Percentiles rank a stretch among this genome's conserved stretches.
Conservation (phyloP, 768 basidiomycete species). For the Hericium rajendrae region DNA sequence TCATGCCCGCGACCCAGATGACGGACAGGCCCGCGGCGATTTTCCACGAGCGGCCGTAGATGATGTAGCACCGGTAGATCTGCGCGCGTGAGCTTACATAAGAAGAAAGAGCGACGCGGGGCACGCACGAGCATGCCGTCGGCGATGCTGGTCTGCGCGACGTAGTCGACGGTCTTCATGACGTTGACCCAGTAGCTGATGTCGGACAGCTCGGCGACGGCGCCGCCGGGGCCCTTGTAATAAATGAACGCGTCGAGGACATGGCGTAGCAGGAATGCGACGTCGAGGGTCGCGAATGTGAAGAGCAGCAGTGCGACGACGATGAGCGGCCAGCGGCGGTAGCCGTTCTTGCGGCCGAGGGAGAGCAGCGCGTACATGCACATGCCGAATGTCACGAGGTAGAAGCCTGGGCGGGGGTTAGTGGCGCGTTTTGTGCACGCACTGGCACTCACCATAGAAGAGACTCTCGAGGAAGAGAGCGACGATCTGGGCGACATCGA, state of each 20-base stretch:
- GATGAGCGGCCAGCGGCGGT: conserved; percentile 25
- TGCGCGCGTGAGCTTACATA: not conserved
- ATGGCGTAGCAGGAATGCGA: conserved; percentile 29
- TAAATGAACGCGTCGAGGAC: conserved; percentile 34
- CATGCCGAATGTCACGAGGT: conserved; percentile 10
- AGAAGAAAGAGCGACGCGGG: not conserved
- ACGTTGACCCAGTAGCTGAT: conserved; percentile 32
- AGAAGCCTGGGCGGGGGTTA: conserved; percentile 2
- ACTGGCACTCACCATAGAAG: conserved; percentile 6
- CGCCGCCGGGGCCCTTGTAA: conserved; percentile 20
- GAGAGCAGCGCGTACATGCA: conserved; percentile 27
- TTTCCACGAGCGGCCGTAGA: conserved; percentile 14
- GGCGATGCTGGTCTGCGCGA: conserved; percentile 33
- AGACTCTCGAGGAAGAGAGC: conserved; percentile 12
- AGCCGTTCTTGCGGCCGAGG: conserved; percentile 16
- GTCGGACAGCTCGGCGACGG: conserved; percentile 24
- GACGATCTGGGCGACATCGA: not conserved
- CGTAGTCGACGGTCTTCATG: conserved; percentile 32
- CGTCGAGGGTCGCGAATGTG: conserved; percentile 30
- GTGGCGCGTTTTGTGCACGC: not conserved
- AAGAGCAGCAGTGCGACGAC: conserved; percentile 30
- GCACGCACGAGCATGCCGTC: conserved; percentile 31
- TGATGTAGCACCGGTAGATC: conserved; percentile 19
- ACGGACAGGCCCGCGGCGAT: conserved; percentile 12
- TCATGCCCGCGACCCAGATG: conserved; percentile 15